Evolutionary conservation across 2,329 filamentous ascomycete genomes (phyloP).

Genomic region (Stenocarpella maydis): DNA sequence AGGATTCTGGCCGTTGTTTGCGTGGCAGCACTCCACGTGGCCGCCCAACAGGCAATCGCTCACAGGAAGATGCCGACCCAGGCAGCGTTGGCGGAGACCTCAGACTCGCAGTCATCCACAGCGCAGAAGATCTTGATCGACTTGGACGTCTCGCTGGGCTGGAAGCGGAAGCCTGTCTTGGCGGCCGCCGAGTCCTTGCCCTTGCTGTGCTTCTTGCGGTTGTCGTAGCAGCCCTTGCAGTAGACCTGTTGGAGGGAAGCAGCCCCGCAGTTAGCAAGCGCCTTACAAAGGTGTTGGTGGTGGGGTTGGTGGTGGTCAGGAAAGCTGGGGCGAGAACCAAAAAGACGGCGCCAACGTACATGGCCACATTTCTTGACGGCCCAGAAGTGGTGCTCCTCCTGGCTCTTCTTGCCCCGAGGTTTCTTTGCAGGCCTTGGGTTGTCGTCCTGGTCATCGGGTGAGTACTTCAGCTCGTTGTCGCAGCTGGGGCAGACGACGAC

Average conservation of each 20-base stretch:
- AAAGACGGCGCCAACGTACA: constrained; percentile 60
- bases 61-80: constrained; percentile 70
- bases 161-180: constrained; percentile 48
- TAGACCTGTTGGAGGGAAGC: constrained; percentile 59
- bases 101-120: constrained; percentile 64
- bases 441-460: constrained; percentile 56
- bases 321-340: not conserved
- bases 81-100: constrained; percentile 60
- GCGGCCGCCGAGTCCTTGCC: constrained; percentile 37
- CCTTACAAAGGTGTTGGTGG: not conserved
- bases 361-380: constrained; percentile 91
- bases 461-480: constrained; percentile 81
- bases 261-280: not conserved
- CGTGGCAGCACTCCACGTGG: not conserved
- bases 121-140: constrained; percentile 57
- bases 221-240: constrained; percentile 68
- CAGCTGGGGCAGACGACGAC: constrained; percentile 87
- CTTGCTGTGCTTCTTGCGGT: constrained; percentile 54
- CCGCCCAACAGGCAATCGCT: constrained; percentile 31
- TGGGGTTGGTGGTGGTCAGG: not conserved
- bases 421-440: constrained; percentile 47
- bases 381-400: constrained; percentile 87
- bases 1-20: not conserved
- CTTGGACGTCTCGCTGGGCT: constrained; percentile 41
- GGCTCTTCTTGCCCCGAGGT: constrained; percentile 56